These are phyloP conservation scores for Peniophora sp. DNA, from an alignment of 1,284 basidiomycete species.

Conservation along the genomic window DNA sequence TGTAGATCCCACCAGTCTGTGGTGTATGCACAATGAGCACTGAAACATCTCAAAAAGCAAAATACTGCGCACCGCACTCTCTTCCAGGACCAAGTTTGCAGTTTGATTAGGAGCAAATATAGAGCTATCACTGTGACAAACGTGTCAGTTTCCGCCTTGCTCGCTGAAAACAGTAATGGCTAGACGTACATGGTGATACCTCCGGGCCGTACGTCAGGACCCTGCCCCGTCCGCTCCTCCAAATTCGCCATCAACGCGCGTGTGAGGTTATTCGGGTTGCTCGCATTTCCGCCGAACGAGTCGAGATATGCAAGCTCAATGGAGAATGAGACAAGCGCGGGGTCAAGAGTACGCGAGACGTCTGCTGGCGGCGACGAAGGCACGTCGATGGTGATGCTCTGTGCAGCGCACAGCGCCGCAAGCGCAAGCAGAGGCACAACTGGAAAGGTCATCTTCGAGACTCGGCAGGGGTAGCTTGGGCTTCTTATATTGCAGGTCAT, in stretches of 20 bases:
- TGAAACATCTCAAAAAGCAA: not conserved
- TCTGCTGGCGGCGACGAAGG: not conserved
- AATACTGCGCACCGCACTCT: constrained; percentile 17
- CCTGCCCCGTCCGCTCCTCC: constrained; percentile 24
- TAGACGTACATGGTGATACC: constrained; percentile 24
- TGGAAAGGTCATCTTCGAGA: too few relatives aligned
- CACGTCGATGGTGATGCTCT: not conserved
- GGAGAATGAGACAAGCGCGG: constrained; percentile 23
- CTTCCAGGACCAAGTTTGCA: constrained; percentile 10
- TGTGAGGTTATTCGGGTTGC: constrained; percentile 23
- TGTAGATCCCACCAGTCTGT: constrained; percentile 24
- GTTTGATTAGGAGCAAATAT: constrained; percentile 18
- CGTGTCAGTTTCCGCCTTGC: not conserved
- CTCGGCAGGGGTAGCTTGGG: too few relatives aligned
- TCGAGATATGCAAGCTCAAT: constrained; percentile 26
- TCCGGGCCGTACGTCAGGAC: constrained; percentile 24
- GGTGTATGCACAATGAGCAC: too few relatives aligned
- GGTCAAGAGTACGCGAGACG: constrained; percentile 14
- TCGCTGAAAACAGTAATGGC: not conserved
- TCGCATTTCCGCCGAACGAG: constrained; percentile 23
- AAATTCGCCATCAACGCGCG: constrained; percentile 21
- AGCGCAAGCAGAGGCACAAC: too few relatives aligned
- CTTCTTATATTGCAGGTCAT: too few relatives aligned
- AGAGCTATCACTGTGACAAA: constrained; percentile 20
- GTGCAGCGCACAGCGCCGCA: too few relatives aligned